phyloP scores from a whole-genome alignment of 2,329 filamentous ascomycete species.

The Zelopaecilomyces penicillatus region DNA sequence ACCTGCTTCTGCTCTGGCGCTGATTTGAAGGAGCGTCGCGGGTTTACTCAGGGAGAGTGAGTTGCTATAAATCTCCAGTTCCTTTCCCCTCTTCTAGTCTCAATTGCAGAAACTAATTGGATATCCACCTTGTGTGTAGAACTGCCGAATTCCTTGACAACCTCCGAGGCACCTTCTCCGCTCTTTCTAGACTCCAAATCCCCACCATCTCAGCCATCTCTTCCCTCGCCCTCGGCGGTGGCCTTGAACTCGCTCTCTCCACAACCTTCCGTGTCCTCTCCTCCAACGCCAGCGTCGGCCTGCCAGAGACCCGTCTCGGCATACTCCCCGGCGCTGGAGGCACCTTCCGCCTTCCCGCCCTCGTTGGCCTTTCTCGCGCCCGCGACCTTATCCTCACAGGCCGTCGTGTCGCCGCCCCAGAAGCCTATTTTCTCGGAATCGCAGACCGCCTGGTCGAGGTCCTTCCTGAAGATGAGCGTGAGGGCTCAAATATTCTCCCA shows the following conservation, averaged over 20 bases:
- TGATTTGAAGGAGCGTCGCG: slow-evolving; percentile 79
- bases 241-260: slow-evolving; percentile 83
- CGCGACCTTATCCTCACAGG: slow-evolving; percentile 86
- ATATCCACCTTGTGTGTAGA: slow-evolving; percentile 34
- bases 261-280: slow-evolving; percentile 84
- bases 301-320: slow-evolving; percentile 86
- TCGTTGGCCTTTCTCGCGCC: slow-evolving; percentile 76
- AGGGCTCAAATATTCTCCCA: slow-evolving; percentile 36
- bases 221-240: slow-evolving; percentile 81
- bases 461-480: slow-evolving; percentile 44
- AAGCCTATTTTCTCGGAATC: slow-evolving; percentile 86
- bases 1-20: slow-evolving; percentile 88
- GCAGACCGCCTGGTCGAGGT: slow-evolving; percentile 87
- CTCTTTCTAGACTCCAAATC: slow-evolving; percentile 67
- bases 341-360: slow-evolving; percentile 73
- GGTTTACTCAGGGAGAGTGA: slow-evolving; percentile 71
- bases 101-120: background rate
- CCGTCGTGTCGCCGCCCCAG: slow-evolving; percentile 69
- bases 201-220: slow-evolving; percentile 86
- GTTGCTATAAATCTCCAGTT: slow-evolving; percentile 17
- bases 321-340: slow-evolving; percentile 95
- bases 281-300: slow-evolving; percentile 66
- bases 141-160: slow-evolving; percentile 68
- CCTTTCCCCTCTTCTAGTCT: too few relatives aligned
- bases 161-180: slow-evolving; percentile 67